Evolutionary conservation across 2,329 filamentous ascomycete species (phyloP), one percentile per base, ranked within the genome.

Genomic region (Hymenoscyphus scutula): DNA sequence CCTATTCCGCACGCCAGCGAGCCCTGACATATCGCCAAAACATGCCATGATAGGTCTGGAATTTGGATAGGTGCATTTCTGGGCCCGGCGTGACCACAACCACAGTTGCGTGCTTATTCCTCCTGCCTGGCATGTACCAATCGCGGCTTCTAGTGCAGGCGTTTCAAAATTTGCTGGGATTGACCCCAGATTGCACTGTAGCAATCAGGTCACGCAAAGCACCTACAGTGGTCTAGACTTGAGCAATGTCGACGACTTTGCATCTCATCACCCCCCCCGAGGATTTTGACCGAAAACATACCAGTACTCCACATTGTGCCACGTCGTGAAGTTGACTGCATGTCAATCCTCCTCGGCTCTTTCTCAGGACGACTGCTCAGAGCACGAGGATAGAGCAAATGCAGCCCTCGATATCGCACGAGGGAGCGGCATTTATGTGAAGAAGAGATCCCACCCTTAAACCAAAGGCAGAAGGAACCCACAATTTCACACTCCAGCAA

Each of bases 221-320:
- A 51, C 23, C 45, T 51, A 19, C 45, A 51, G 45, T 51, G 45
- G 45, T 51, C 45, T 51, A 25, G 45, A 51, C 45, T 51, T 51
- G 19, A 23, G 23, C n/a, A 48, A 25, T 19, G 41, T 48, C 19
- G 41, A 48, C 41, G 19, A 51, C 45, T 51, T 51, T 23, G 23
- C n/a, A 48, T 48, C 41, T 48, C n/a, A 25, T 51, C 45, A 51
- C 45, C 25, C 45, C 23, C 23, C 45, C 45, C 23, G 13, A 25
- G 45, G 45, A 51, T 5, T 23, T n/a, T 48, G 45, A 51, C 8
- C 19, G n/a, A 51, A 13, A 51, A 25, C 19, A n/a, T n/a, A n/a
- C n/a, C n/a, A 23, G 15, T 23, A 23, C 45, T 51, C 19, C 45
- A 23, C 45, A 27, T 51, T 51, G 45, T 51, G 45, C 45, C 19